Percentiles rank a stretch among this genome's conserved stretches.
Conservation (phyloP, 2,329 filamentous ascomycete species). For the Botryotinia convoluta region DNA sequence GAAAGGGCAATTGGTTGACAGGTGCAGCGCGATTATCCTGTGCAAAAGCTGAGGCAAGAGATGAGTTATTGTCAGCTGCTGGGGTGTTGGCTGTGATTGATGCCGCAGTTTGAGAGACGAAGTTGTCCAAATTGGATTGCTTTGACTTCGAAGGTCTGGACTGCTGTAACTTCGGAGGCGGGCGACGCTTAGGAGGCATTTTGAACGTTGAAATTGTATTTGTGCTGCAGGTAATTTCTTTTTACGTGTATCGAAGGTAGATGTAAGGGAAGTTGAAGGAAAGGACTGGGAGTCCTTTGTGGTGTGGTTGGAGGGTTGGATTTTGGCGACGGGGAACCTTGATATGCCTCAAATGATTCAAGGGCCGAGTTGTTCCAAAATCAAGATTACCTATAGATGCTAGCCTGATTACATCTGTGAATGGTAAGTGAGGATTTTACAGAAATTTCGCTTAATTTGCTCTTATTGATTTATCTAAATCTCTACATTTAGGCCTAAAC, state of each 20-base stretch:
- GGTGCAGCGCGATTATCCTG: not conserved
- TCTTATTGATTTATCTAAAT: not conserved
- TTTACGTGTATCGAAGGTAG: not conserved
- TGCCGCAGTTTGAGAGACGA: not conserved
- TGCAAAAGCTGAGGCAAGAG: not conserved
- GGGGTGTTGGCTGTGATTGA: not conserved
- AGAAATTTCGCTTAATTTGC: not conserved
- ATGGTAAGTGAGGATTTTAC: not conserved
- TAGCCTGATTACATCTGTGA: not conserved
- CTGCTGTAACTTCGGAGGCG: not conserved
- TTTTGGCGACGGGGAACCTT: not conserved
- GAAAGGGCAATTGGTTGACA: accelerated
- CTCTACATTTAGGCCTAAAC: not conserved
- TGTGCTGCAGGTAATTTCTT: not conserved
- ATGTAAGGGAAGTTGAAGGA: too few species aligned
- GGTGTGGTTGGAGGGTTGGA: not conserved
- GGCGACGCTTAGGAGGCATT: not conserved
- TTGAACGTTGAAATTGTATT: not conserved
- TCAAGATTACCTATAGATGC: not conserved
- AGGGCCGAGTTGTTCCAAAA: not conserved
- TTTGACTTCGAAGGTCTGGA: not conserved
- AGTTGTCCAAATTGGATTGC: accelerated
- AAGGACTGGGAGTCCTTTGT: not conserved
- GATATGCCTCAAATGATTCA: not conserved
- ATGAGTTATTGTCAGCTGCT: not conserved